A percentile compares a stretch with the other conserved stretches of the same genome.
These are phyloP conservation scores for Coniochaeta hoffmannii DNA, from an alignment of 2,329 filamentous ascomycete species.

Conservation along the genomic window DNA sequence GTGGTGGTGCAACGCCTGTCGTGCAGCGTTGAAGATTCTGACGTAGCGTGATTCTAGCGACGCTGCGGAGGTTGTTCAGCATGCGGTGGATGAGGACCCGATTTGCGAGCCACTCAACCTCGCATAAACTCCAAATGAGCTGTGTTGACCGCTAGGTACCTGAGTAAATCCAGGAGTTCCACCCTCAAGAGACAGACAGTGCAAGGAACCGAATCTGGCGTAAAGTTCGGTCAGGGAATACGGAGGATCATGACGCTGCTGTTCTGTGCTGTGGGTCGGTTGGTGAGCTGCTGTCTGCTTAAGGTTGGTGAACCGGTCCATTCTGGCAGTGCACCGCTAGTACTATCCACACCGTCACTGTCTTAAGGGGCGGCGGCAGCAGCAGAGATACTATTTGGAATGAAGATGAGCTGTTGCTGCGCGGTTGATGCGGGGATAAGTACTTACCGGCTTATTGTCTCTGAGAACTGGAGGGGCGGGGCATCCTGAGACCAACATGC, in stretches of 20 bases:
- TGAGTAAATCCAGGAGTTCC: too few relatives aligned
- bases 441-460: not conserved
- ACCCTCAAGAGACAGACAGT: too few relatives aligned
- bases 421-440: not conserved
- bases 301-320: constrained; percentile 6
- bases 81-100: too few relatives aligned
- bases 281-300: constrained; percentile 10
- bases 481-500: not conserved
- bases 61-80: too few relatives aligned
- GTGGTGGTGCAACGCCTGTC: too few relatives aligned
- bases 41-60: too few relatives aligned
- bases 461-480: not conserved
- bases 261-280: too few relatives aligned
- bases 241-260: not conserved
- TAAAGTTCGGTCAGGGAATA: not conserved
- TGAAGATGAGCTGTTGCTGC: not conserved
- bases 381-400: not conserved
- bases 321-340: not conserved
- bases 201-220: too few relatives aligned
- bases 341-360: not conserved
- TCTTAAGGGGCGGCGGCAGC: not conserved
- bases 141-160: too few relatives aligned
- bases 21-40: too few relatives aligned
- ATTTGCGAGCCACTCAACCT: too few relatives aligned
- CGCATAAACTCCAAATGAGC: too few relatives aligned